Conservation (phyloP, 2,329 filamentous ascomycete genomes). For the Xylariaceae sp. region DNA sequence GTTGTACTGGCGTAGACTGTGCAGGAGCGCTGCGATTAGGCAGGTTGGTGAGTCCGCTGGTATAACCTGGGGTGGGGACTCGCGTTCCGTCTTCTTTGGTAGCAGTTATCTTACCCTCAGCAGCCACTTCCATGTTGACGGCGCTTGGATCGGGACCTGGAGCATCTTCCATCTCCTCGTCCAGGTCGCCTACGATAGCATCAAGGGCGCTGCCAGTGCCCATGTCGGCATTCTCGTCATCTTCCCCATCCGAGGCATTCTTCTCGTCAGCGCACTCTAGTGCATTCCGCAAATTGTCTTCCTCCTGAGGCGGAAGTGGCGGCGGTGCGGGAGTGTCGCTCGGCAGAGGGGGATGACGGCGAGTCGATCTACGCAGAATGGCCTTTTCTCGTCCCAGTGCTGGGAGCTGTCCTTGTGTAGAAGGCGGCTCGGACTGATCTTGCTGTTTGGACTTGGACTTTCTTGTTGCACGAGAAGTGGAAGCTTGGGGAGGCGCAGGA, state of each 20-base stretch:
- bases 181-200: conserved; percentile 83
- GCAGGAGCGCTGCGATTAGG: conserved; percentile 37
- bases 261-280: conserved; percentile 93
- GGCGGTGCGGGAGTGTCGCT: conserved; percentile 50
- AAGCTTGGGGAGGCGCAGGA: conserved; percentile 38
- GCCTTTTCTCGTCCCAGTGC: conserved; percentile 55
- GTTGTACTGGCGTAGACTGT: conserved; percentile 38
- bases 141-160: conserved; percentile 75
- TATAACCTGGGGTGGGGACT: conserved; percentile 74
- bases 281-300: conserved; percentile 62
- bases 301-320: conserved; percentile 53
- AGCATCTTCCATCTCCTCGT: conserved; percentile 75
- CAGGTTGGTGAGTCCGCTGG: conserved; percentile 34
- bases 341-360: conserved; percentile 51
- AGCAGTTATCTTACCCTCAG: conserved; percentile 82
- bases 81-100: conserved; percentile 88
- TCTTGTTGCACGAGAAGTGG: conserved; percentile 42
- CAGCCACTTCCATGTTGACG: conserved; percentile 85
- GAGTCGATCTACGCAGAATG: conserved; percentile 57
- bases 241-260: conserved; percentile 69
- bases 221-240: conserved; percentile 54
- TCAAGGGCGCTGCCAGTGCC: conserved; percentile 68
- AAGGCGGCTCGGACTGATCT: conserved; percentile 38
- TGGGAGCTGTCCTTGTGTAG: conserved; percentile 43
- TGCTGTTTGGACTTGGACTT: conserved; percentile 47